A percentile compares a stretch with the other conserved stretches of the same genome.
Evolutionary conservation across 768 basidiomycete genomes (phyloP).

Genomic region (Naganishia vaughanmartiniae): DNA sequence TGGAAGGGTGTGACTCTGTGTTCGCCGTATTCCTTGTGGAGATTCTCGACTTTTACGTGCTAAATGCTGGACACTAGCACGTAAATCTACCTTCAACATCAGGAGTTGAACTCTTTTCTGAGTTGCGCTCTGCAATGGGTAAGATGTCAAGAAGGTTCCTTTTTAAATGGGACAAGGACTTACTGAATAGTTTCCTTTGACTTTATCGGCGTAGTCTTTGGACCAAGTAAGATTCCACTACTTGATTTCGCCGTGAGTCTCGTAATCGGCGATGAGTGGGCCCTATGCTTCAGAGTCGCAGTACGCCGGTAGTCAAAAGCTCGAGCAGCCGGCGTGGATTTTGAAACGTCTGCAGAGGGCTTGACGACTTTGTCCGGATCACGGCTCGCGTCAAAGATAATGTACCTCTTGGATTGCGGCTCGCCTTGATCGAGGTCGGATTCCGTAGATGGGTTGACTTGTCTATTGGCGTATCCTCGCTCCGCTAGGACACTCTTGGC

Average conservation of each 20-base stretch:
- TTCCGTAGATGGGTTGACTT: not conserved
- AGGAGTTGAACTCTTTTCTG: not conserved
- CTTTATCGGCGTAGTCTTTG: not conserved
- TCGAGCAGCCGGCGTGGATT: not conserved
- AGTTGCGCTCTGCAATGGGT: not conserved
- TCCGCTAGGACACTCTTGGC: not conserved
- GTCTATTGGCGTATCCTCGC: not conserved
- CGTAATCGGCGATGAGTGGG: not conserved
- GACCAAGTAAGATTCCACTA: not conserved
- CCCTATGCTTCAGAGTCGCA: not conserved
- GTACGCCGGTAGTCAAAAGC: not conserved
- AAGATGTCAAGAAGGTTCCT: not conserved
- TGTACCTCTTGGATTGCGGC: not conserved
- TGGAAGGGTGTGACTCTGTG: no score
- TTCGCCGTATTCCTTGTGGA: no score
- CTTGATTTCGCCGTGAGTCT: not conserved
- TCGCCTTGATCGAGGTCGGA: not conserved
- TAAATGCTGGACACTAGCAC: no score
- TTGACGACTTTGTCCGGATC: not conserved
- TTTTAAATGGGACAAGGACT: not conserved
- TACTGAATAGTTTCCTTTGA: constrained; percentile 2
- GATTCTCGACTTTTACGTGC: no score
- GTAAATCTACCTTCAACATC: not conserved
- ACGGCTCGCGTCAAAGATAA: not conserved
- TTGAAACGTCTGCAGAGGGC: not conserved